Conservation (phyloP, 768 basidiomycete species). For the Suillus discolor region DNA sequence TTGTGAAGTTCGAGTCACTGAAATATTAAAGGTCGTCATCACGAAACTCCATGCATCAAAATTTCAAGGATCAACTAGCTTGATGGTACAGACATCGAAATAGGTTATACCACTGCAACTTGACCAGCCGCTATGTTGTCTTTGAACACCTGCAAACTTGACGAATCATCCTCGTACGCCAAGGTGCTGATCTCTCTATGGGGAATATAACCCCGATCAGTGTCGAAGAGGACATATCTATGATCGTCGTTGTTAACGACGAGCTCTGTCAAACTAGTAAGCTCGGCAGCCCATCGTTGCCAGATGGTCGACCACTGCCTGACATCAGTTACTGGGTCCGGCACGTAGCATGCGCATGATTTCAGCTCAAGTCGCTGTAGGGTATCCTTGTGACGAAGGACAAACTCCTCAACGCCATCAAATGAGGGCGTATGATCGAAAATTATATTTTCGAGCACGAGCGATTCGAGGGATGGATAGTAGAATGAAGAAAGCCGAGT, state of each 20-base stretch:
- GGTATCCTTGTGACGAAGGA: slow-evolving; percentile 32
- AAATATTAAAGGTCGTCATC: too few relatives aligned
- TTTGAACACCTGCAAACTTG: neutral
- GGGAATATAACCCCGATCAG: slow-evolving; percentile 24
- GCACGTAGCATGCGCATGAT: slow-evolving; percentile 29
- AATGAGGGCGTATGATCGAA: slow-evolving; percentile 26
- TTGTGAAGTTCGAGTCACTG: too few relatives aligned
- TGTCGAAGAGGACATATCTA: slow-evolving; percentile 28
- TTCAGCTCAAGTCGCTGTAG: slow-evolving; percentile 27
- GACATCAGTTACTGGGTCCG: slow-evolving; percentile 13
- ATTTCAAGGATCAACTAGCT: too few relatives aligned
- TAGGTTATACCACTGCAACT: neutral
- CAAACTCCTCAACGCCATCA: slow-evolving; percentile 32
- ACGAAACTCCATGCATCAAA: too few relatives aligned
- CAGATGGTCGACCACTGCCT: slow-evolving; percentile 32
- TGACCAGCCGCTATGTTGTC: neutral
- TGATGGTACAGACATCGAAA: neutral
- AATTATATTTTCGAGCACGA: slow-evolving; percentile 33
- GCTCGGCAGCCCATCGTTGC: slow-evolving; percentile 25
- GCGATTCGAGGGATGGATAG: slow-evolving; percentile 30
- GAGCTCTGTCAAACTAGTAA: slow-evolving; percentile 24
- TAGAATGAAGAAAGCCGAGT: slow-evolving; percentile 23
- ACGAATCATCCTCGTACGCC: neutral
- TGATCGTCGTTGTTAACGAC: slow-evolving; percentile 17
- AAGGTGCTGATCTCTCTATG: slow-evolving; percentile 1